These are phyloP conservation scores for Hemileccinum impolitum DNA, from an alignment of 768 basidiomycete genomes.

Conservation along the genomic window DNA sequence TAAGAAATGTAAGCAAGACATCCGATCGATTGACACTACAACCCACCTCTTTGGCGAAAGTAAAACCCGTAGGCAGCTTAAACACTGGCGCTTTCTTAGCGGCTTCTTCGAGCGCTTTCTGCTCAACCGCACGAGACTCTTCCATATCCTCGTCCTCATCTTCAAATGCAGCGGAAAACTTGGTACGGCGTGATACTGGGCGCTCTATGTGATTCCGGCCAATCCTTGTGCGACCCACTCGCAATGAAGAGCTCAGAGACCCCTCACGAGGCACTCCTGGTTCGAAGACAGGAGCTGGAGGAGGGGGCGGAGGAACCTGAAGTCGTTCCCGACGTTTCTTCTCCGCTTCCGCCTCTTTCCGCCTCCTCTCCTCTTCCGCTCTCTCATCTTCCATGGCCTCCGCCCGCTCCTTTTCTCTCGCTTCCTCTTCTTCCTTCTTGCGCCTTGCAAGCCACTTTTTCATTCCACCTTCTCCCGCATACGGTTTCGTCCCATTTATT, in stretches of 20 bases:
- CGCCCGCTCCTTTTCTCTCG: constrained; percentile 32
- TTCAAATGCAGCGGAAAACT: constrained; percentile 66
- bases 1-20: constrained; percentile 15
- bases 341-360: constrained; percentile 18
- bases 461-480: constrained; percentile 75
- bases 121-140: constrained; percentile 41
- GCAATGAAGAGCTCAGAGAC: constrained; percentile 48
- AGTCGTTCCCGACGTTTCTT: constrained; percentile 17
- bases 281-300: constrained; percentile 17
- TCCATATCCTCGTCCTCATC: constrained; percentile 45
- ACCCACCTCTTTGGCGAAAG: constrained; percentile 61
- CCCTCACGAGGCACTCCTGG: constrained; percentile 18
- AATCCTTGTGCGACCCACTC: constrained; percentile 60
- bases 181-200: constrained; percentile 46
- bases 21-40: neutral
- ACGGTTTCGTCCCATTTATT: constrained; percentile 65
- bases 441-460: constrained; percentile 69
- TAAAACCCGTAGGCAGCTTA: constrained; percentile 60
- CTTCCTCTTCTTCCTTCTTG: constrained; percentile 54
- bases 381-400: constrained; percentile 35
- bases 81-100: constrained; percentile 55
- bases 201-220: constrained; percentile 60
- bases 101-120: constrained; percentile 49
- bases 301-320: constrained; percentile 14
- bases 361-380: constrained; percentile 26